Evolutionary conservation across 768 basidiomycete genomes (phyloP), one percentile per base, ranked within the genome.

Genomic region (Pulveroboletus frians): DNA sequence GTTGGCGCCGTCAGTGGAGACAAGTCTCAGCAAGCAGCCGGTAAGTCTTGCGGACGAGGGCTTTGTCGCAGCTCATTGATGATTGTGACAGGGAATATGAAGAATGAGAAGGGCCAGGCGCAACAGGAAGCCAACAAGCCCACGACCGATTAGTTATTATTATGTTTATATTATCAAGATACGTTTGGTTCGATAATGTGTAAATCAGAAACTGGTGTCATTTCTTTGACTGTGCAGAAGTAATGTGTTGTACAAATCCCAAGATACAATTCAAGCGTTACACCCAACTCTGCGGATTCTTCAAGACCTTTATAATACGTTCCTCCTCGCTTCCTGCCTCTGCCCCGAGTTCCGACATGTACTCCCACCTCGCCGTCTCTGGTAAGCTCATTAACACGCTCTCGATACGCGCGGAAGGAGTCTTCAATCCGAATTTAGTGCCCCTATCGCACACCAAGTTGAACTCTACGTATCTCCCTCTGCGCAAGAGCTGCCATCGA

Each of bases 391-490:
- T 92, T 34, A 93, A 66, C 49, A 93, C 90, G 65, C 88, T 90
- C 72, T 94, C 92, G 17, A 93, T 85, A 55, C 92, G 73, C 9
- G 90, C 87, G 18, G 88, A 88, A 23, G 90, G 91, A 3, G 88
- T 89, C 70, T 78, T 80, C 52, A 92, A 70, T 7, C 89, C 90
- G 57, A 91, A 94, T 63, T 88, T 92, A 20, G 91, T 93, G 1
- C 91, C 91, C 39, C 91, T 75, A 60, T 93, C 91, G 55, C 85
- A 82, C 10, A 92, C 82, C 53, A 94, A 67, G 66, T 93, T 93
- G 71, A 93, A 99, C 67, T 99, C 95, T 44, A 95, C 95, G 62
- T 97, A 95, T 53, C 94, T 77, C 1, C 94, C 94, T 21, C 94
- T 75, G 36, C 96, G 77, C 23, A 99, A 59, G 47, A 95, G 79